phyloP scores from a whole-genome alignment of 2,329 filamentous ascomycete genomes.

The Beauveria brongniartii region DNA sequence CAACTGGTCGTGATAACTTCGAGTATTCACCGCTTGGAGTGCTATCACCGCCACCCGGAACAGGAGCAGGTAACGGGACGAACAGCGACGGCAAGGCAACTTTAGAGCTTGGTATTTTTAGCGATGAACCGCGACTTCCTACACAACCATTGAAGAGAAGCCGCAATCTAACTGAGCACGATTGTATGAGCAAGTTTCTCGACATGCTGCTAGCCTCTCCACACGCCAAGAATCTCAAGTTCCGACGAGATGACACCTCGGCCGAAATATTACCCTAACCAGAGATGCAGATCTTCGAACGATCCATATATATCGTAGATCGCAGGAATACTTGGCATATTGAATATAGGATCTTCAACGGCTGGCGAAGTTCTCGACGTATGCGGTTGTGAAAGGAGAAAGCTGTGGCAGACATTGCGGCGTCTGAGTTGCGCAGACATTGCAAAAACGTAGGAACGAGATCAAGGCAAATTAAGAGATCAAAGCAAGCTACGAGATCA shows the following conservation, averaged over 20 bases:
- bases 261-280: no score
- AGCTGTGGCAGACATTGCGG: neutral
- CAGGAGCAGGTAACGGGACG: constrained; percentile 24
- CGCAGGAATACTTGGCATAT: no score
- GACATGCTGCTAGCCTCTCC: no score
- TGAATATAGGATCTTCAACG: neutral
- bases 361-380: neutral
- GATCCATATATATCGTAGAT: no score
- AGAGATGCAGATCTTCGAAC: no score
- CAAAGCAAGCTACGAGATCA: no score
- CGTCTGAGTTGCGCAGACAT: neutral
- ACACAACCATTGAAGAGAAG: neutral
- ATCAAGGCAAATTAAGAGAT: no score
- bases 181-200: no score
- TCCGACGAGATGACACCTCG: no score
- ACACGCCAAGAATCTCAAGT: no score
- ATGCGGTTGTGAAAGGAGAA: neutral
- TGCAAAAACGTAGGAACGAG: no score
- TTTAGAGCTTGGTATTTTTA: constrained; percentile 52
- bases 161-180: no score
- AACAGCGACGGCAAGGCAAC: constrained; percentile 46
- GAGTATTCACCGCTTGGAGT: constrained; percentile 41
- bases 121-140: constrained; percentile 29
- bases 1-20: constrained; percentile 29
- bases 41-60: constrained; percentile 37